A percentile compares a stretch with the other conserved stretches of the same genome.
These are phyloP conservation scores for Flaveria trinervia DNA, from an alignment of 129 eudicot species.

Conservation along the genomic window DNA sequence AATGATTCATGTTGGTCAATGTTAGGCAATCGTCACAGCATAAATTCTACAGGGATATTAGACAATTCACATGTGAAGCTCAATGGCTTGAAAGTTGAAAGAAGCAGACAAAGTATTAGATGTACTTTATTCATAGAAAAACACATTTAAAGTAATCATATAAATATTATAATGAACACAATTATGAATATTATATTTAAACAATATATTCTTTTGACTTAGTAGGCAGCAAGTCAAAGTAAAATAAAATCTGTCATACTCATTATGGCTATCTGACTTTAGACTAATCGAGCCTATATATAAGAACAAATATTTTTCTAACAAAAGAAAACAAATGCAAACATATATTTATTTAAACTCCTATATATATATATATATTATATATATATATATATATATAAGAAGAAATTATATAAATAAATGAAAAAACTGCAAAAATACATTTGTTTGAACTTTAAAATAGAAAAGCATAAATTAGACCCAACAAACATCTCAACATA, in stretches of 20 bases:
- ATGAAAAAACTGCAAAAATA: background rate
- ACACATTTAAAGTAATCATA: background rate
- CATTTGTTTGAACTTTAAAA: background rate
- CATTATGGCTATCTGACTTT: background rate
- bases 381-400: no score
- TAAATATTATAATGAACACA: background rate
- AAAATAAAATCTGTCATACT: background rate
- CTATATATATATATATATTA: no score
- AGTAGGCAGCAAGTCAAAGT: background rate
- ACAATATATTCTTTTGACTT: background rate
- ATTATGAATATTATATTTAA: background rate
- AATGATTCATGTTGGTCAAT: background rate
- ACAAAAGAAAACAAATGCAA: background rate
- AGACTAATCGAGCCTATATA: background rate
- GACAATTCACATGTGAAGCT: conserved; percentile 10
- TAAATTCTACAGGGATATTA: background rate
- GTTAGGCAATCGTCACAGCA: background rate
- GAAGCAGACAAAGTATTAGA: conserved; percentile 4
- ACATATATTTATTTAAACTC: background rate
- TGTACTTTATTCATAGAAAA: background rate
- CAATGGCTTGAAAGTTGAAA: background rate
- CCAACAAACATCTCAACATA: background rate
- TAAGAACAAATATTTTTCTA: background rate
- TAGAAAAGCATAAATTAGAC: background rate
- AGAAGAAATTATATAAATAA: background rate